Evolutionary conservation across 2,329 filamentous ascomycete genomes (phyloP), one percentile per base, ranked within the genome.

Genomic region (Phaeosphaeriaceae sp.): DNA sequence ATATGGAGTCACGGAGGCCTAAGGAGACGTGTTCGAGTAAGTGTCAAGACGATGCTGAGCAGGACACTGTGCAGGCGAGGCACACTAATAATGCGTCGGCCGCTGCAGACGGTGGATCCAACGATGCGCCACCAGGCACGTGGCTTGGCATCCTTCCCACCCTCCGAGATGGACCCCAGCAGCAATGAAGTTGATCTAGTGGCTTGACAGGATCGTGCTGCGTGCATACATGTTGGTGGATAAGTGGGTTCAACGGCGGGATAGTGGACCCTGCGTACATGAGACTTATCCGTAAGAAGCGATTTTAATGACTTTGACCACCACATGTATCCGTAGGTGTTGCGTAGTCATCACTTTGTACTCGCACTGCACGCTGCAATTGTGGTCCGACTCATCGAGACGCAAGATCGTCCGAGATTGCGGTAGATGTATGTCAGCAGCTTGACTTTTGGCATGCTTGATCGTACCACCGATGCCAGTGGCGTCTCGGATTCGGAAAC

Each of bases 131-230:
- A 42, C 57, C 52, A 28, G 54, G 58, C n/a, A 65, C 51, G 17
- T 64, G 53, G 58, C 43, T 64, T 30, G 63, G 59, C 23, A 52
- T 60, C 43, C 44, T 58, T 21, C 60, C 63, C 23, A 48, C 55
- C 17, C 55, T 65, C 49, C 58, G 48, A 55, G 40, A 64, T 24
- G 60, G 55, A 19, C 55, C 51, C 26, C 49, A 58, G 17, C 44
- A 60, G 48, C 23, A 32, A 17, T 56, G 43, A 35, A 30, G 35
- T 21, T 48, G 23, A 17, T 55, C 28, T 13, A 11, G 5, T 46
- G 43, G 43, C 23, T 11, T 15, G 8, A 23, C 22, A 15, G 3
- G 19, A 30, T 47, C 55, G 22, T 52, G 21, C 11, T 52, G 21
- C 11, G 30, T 42, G 47, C 24, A 49, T 26, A 24, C 15, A 49